Base-by-base conservation (phyloP, 108 stramenopile genomes). In the Skeletonema costatum region DNA sequence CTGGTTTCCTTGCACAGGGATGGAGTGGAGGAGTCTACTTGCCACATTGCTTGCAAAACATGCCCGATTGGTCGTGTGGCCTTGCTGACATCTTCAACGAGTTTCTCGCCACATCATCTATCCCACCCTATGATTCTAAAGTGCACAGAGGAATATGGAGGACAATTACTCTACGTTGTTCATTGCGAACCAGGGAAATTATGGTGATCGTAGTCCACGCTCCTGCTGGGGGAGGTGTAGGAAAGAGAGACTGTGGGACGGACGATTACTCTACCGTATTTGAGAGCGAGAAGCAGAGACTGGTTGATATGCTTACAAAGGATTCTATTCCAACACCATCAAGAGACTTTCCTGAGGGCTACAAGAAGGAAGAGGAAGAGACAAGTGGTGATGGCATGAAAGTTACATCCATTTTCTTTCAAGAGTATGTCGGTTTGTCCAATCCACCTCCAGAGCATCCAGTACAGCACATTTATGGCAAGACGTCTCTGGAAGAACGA, bases 371-470 rank as follows among this genome's bases (percentile, higher is more conserved):
- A 6, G 50, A 29, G 25, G 44, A 64, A 14, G 75, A 36, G 41
- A 19, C 11, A 44, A 78, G 64, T 53, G 71, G 35, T 50, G 71
- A 74, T 73, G 72, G 67, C 14, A 73, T 82, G 29, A 58, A 59
- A 38, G 88, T 95, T 30, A 91, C 92, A 12, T 93, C 90, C 33
- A 75, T 96, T 14, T 93, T 89, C 73, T 88, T 95, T 63, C 92
- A 94, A 73, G 92, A 94, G 68, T 96, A 87, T 76, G 89, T 87
- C 19, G 92, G 94, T 25, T 38, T 95, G 50, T 90, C 89, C 5
- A 77, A 83, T 35, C 94, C 96, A 53, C 60, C 73, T 32, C 90
- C 93, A 3, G 85, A 93, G 14, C 88, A 93, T 78, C 93, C 94
- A 29, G 85, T 95, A n/a, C 86, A 90, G 85, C 90, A 93, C 63